Evolutionary conservation across 345 rosid genomes (phyloP), one percentile per base, ranked within the genome.

Genomic region (Arabis hirsuta): DNA sequence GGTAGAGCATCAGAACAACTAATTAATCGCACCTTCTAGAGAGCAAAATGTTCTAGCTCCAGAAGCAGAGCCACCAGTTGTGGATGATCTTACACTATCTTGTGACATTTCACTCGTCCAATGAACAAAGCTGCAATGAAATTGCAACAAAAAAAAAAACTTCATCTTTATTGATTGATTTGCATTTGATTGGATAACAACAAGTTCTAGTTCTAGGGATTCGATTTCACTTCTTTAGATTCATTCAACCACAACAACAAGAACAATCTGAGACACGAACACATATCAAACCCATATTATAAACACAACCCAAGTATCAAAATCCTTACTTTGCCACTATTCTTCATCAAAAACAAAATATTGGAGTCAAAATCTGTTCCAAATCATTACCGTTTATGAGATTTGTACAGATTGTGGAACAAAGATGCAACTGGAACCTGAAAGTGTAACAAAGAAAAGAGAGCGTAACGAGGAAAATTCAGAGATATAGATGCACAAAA

Each of bases 31-130:
- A 94, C 97, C 97, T 81, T 80, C 61, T 1, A 73, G 59, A 71
- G 86, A 81, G 82, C 90, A 91, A 79, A 78, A 88, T n/a, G 87
- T 80, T 81, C 87, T 81, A 85, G 79, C 84, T 80, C 88, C 88
- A 84, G 79, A 77, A 58, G 69, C 50, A 47, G 80, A 70, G 72
- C 83, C 85, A 82, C 77, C 85, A 89, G 63, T 70, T 22, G 82
- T 74, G 9, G 89, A 78, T 58, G 81, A 48, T 46, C 82, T 79
- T 71, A 77, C 73, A 72, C 31, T 76, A 80, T 48, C 73, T 74
- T 68, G 71, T 60, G 72, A 50, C 81, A 80, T 79, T 59, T 67
- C 69, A 69, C 79, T 80, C 20, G 26, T 76, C 82, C 26, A 86
- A 61, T 80, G 76, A 78, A 76, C 53, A 53, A 75, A 68, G 83